Base-by-base conservation (phyloP, 2,329 filamentous ascomycete species). In the Aspergillus sergii region DNA sequence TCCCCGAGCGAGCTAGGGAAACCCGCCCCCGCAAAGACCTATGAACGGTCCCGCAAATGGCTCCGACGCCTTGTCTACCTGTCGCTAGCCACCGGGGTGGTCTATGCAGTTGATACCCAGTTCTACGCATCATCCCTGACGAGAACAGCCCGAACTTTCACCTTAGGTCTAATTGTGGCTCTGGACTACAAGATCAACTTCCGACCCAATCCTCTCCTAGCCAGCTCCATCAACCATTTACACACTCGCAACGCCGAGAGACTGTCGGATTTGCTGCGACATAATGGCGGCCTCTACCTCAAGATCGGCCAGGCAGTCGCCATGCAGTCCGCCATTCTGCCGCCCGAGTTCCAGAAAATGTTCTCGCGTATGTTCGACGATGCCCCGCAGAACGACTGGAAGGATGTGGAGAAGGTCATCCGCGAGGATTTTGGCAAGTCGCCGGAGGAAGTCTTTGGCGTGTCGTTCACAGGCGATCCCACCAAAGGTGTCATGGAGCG, bases 251-350 rank as follows among this genome's bases (percentile, higher is more conserved):
- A 91, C 74, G 95, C 95, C 0, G 88, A 93, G 80, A 85, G 92
- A 30, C 81, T 98, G 43, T 96, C 92, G 64, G 85, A 94, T 34
- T 81, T 99, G 66, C 84, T 98, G 68, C 86, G 92, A 30, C 82
- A 87, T 60, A 99, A 99, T 84, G 94, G 95, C 64, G 95, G 95
- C 0, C 80, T 99, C 21, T 99, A 98, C 75, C 84, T 98, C 74
- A 99, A 99, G 84, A 97, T 99, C 63, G 95, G 95, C 0, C 95
- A 99, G 83, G 95, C 95, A 5, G 94, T 99, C 69, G 95, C 94
- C 16, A 98, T 98, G 95, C 95, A 99, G 83, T 94, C 91, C 69
- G 94, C 94, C 0, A 89, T 98, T 30, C 81, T 99, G 65, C 95
- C 95, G 30, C 92, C 94, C 0, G 93, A 97, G 78, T 98, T 98